Evolutionary conservation across 768 basidiomycete species (phyloP), one percentile per base, ranked within the genome.

Genomic region (Agaricus subrufescens): DNA sequence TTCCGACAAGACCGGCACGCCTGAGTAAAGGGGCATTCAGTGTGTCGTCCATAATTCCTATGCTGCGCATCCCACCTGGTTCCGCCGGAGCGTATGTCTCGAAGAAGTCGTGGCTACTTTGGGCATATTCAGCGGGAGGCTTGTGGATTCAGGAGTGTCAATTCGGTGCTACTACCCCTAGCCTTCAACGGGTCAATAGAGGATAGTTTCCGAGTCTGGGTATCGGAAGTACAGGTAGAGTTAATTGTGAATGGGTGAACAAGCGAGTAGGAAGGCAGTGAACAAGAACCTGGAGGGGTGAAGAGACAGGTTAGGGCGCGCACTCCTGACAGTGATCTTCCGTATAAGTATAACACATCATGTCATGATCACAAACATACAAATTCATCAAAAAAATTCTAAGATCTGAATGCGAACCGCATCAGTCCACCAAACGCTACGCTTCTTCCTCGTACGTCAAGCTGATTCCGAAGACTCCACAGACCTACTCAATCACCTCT

Each of bases 1-100:
- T 85, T 91, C 60, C 91, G 85, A 72, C 91, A 93, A 46, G 89
- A 83, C 29, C 85, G 81, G 71, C 89, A 91, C 47, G 89, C 89
- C 88, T 90, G n/a, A 50, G 45, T 39, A 37, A 51, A 58, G 53
- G 57, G 54, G 50, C 63, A 19, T 15, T 38, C 34, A 10, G 46
- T 51, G 27, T 26, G 29, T 29, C 26, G 48, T 43, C 14, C 23
- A 19, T 38, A 44, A 58, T 34, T 27, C 42, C 55, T 49, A 19
- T 25, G 30, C 7, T 27, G 14, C 43, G 51, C 11, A 44, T 56
- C 67, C 60, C 60, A 85, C 89, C 79, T 91, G 89, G 65, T 91
- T 91, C 69, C 89, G 79, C 46, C 89, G 85, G 56, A 91, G 79
- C 43, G 89, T 83, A 54, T 87, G 79, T 23, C 87, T 80, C 64